Evolutionary conservation across 495 filamentous ascomycete genomes (phyloP).

Genomic region (Massariosphaeria phaeospora): DNA sequence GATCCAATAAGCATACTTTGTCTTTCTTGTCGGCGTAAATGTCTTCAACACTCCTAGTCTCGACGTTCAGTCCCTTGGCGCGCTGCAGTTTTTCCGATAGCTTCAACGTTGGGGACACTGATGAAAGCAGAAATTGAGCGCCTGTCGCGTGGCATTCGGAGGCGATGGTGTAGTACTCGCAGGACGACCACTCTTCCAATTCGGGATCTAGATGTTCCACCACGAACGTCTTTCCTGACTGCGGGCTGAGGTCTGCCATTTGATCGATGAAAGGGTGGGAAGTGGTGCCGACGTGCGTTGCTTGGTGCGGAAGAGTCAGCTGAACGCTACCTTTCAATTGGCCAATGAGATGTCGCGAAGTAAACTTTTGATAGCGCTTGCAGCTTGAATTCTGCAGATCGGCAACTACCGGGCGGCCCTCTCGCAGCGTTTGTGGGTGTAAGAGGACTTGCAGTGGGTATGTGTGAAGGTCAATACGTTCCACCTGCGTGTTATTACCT

Average conservation of each 20-base stretch:
- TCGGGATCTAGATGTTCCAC: conserved; percentile 93
- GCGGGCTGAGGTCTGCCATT: conserved; percentile 25
- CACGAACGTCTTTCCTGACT: conserved; percentile 60
- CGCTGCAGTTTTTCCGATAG: conserved; percentile 59
- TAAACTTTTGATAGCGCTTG: too few relatives aligned
- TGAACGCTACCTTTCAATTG: conserved; percentile 23
- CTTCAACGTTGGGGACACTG: conserved; percentile 62
- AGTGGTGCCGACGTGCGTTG: conserved; percentile 27
- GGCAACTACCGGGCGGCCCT: conserved; percentile 10
- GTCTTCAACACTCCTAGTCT: conserved; percentile 69
- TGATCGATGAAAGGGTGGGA: conserved; percentile 1
- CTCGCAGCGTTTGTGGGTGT: not conserved
- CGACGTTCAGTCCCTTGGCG: conserved; percentile 58
- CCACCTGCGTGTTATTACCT: too few relatives aligned
- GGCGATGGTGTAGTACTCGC: conserved; percentile 86
- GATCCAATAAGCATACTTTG: conserved; percentile 84
- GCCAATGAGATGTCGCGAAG: conserved; percentile 28
- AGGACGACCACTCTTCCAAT: conserved; percentile 84
- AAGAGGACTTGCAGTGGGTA: too few relatives aligned
- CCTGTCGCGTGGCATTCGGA: conserved; percentile 65
- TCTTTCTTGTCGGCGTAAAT: conserved; percentile 62
- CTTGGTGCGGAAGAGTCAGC: conserved; percentile 27
- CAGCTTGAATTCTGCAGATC: too few relatives aligned
- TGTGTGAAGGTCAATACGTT: too few relatives aligned
- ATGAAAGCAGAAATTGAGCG: conserved; percentile 76